Conservation (phyloP, 1,284 basidiomycete genomes). For the Sanguinoderma infundibulare region DNA sequence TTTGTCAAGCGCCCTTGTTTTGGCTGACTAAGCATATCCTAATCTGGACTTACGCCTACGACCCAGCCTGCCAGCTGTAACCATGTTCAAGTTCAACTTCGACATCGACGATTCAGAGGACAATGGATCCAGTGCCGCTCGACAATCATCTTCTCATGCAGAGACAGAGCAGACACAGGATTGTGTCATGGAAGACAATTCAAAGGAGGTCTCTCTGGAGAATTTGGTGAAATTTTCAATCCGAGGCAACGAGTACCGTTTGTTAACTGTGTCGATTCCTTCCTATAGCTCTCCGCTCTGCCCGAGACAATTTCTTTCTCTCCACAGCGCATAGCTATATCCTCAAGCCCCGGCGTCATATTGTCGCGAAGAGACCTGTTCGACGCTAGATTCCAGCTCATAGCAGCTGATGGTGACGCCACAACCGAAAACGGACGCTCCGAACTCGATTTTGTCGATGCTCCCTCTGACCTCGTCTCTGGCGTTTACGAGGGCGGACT, state of each 20-base stretch:
- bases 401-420: constrained; percentile 48
- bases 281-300: constrained; percentile 52
- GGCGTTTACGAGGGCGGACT: constrained; percentile 95
- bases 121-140: neutral
- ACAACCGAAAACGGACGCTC: constrained; percentile 26
- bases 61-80: no score
- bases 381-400: constrained; percentile 92
- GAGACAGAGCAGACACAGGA: neutral
- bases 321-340: constrained; percentile 48
- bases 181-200: constrained; percentile 23
- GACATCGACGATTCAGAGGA: constrained; percentile 47
- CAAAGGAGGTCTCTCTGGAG: constrained; percentile 37
- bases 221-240: constrained; percentile 39
- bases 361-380: constrained; percentile 87
- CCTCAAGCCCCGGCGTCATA: constrained; percentile 39
- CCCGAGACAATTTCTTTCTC: constrained; percentile 68
- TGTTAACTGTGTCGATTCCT: constrained; percentile 1
- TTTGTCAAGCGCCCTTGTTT: no score
- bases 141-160: neutral
- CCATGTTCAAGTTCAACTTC: constrained; percentile 65
- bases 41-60: no score
- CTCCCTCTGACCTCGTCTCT: constrained; percentile 89
- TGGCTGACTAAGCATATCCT: no score
- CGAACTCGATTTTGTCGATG: constrained; percentile 69
- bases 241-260: neutral